Percentiles rank a stretch among this genome's conserved stretches.
Evolutionary conservation across 1,284 basidiomycete species (phyloP).

Genomic region (Meripilus lineatus): DNA sequence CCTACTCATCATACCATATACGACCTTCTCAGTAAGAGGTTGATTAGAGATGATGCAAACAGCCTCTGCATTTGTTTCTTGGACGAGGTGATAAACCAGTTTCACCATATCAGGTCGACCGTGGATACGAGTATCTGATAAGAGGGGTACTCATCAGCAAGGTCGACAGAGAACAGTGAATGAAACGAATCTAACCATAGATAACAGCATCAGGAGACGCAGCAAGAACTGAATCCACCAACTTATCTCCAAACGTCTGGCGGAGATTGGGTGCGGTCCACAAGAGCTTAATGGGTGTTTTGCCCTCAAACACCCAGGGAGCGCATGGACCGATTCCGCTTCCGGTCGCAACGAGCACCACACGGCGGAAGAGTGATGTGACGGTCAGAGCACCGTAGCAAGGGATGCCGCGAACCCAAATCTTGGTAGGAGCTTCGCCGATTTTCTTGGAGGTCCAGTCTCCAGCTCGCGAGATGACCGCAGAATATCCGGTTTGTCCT

Average conservation of each 20-base stretch:
- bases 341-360: conserved; percentile 56
- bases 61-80: conserved; percentile 56
- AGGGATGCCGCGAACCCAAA: conserved; percentile 53
- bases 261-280: conserved; percentile 56
- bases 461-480: conserved; percentile 53
- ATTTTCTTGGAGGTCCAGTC: conserved; percentile 54
- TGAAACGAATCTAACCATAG: conserved; percentile 42
- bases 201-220: conserved; percentile 49
- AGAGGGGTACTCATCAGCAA: conserved; percentile 3
- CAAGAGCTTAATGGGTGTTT: conserved; percentile 45
- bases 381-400: conserved; percentile 51
- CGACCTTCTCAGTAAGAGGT: conserved; percentile 50
- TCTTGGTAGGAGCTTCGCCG: conserved; percentile 40
- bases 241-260: conserved; percentile 50
- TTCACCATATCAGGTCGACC: conserved; percentile 61
- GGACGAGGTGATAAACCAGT: conserved; percentile 47
- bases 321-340: conserved; percentile 56
- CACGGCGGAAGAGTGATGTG: conserved; percentile 47
- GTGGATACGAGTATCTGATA: conserved; percentile 45
- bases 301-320: conserved; percentile 44
- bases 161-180: background rate
- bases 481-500: conserved; percentile 47
- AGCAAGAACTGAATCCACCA: conserved; percentile 47
- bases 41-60: conserved; percentile 59
- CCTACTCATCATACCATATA: conserved; percentile 54